Evolutionary conservation across 2,329 filamentous ascomycete species (phyloP), one percentile per base, ranked within the genome.

Genomic region (Tolypocladium inflatum): DNA sequence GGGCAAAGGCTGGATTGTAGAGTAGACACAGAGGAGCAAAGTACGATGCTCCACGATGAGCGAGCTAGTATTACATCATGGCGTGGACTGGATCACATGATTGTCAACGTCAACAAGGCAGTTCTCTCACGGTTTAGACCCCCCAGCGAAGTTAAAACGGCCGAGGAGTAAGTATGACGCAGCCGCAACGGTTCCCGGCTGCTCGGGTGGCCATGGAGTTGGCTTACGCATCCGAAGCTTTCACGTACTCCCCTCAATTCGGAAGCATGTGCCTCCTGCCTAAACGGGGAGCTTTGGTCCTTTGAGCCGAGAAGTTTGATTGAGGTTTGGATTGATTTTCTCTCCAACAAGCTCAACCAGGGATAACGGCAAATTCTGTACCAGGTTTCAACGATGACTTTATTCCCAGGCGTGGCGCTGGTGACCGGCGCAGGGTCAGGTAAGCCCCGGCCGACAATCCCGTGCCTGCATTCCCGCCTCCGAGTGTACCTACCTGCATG

Each of bases 1-100:
- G 1, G 88, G 84, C 43, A 84, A 83, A 64, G 89, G 88, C 0
- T 96, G 91, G 90, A 81, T 88, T 63, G 82, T 89, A 60, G 87
- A 80, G 62, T 83, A 52, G 67, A 68, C 23, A 30, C 19, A 41
- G 13, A 10, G n/a, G 8, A 50, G 15, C 30, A 1, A 23, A 13
- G 30, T 26, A 23, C 9, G 17, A n/a, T 51, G 48, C 48, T n/a
- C 41, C 11, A 23, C 10, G 11, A n/a, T 5, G 42, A 26, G 19
- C 30, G 13, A 2, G 15, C 17, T 51, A 17, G 19, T 2, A 23
- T 30, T 51, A 51, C 30, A 19, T 51, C 26, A 42, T 54, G 17
- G 35, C n/a, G 21, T 26, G 52, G 13, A 30, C 51, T 42, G 21
- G 23, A 57, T 59, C 42, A 42, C 53, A 54, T 42, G 45, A 52